A percentile compares a stretch with the other conserved stretches of the same genome.
Evolutionary conservation across 148 eudicot genomes (phyloP).

Genomic region (Polygonum aviculare): DNA sequence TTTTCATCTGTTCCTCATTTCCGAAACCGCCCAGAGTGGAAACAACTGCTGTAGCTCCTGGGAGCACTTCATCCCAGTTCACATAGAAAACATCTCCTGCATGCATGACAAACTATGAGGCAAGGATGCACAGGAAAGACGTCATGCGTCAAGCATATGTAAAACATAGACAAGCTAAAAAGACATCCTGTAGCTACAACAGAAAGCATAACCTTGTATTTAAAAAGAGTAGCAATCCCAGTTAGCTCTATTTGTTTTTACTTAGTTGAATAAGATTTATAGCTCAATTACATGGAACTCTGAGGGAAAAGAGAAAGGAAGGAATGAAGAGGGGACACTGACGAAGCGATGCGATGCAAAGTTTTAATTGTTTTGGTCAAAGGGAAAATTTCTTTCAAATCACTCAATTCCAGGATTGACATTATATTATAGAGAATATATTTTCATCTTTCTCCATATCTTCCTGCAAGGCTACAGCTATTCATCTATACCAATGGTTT

Average conservation of each 20-base stretch:
- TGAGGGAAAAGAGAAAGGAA: neutral
- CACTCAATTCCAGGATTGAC: neutral
- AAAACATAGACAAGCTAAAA: neutral
- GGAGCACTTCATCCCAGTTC: constrained; percentile 92
- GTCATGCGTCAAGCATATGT: neutral
- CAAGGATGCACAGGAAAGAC: neutral
- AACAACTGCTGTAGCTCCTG: constrained; percentile 89
- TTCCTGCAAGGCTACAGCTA: neutral
- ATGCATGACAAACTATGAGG: constrained; percentile 3
- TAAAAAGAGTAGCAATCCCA: neutral
- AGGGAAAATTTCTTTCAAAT: neutral
- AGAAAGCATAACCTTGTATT: neutral
- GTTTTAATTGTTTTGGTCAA: neutral
- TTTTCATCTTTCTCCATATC: neutral
- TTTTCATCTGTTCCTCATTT: constrained; percentile 90
- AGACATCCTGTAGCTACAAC: neutral
- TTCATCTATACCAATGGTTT: neutral
- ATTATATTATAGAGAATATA: neutral
- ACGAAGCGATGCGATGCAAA: neutral
- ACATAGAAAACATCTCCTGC: constrained; percentile 97
- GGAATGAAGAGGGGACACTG: neutral
- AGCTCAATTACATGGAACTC: neutral
- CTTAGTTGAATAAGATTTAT: neutral
- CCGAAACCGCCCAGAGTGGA: constrained; percentile 98
- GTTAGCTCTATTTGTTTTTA: neutral